Base-by-base conservation (phyloP, 2,329 filamentous ascomycete genomes). In the Penicillium crustosum region DNA sequence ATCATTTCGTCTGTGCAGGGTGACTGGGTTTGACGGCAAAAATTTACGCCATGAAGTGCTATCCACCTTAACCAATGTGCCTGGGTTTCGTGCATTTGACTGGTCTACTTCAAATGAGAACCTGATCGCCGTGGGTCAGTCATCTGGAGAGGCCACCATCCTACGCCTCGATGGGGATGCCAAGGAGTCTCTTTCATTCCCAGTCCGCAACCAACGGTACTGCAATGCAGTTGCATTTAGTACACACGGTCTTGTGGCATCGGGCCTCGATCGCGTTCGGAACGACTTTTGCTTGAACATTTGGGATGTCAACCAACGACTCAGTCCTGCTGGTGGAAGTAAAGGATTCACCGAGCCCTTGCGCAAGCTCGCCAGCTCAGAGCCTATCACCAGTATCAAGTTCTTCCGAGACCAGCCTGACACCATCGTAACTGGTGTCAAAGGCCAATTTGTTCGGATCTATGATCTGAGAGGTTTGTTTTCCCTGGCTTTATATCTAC, bases 231-330 rank as follows among this genome's bases (percentile, higher is more conserved):
- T 88, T 53, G 82, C 85, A 2, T 84, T 88, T 66, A 86, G 80
- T 64, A 74, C 78, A 36, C 74, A 78, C 61, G 82, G 83, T 31
- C 76, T 84, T 55, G 74, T 88, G 47, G 86, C 86, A 2, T 83
- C 84, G 4, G 86, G 84, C 2, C 71, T 88, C 53, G 86, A 88
- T 66, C 80, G 84, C 61, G 84, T 86, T 42, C 79, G 86, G 10
- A 87, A 86, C 49, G 86, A 88, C 71, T 83, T 85, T 55, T 87
- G 84, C 65, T 72, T 88, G 61, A 87, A 87, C 64, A 82, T 88
- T 36, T 88, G 85, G 78, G 85, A 88, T 73, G 78, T 86, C 48
- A 82, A 81, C 60, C 79, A 77, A 66, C 74, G 76, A 45, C 74
- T 77, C 17, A 58, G 74, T 55, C 61, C 73, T 66, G 69, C 74